Evolutionary conservation across 139 green algal genomes (phyloP), one percentile per base, ranked within the genome.

Genomic region (Chlorella sp.): DNA sequence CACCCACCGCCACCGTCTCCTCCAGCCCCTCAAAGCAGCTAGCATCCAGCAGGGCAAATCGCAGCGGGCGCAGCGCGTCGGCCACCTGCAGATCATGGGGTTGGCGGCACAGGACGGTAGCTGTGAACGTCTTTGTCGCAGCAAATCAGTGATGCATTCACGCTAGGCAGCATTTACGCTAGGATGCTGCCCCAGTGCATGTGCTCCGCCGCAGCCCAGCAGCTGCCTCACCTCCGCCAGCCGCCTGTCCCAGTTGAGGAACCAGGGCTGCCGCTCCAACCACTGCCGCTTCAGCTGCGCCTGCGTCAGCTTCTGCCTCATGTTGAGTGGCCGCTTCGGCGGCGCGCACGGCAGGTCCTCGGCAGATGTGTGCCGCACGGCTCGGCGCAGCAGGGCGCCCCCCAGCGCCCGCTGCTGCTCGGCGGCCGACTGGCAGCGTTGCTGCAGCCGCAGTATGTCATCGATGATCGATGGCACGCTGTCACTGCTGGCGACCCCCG

Each of bases 361-460:
- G 3, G n/a, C 43, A 75, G 79, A 84, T 3, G 72, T 58, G 36
- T 34, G 38, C 36, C 76, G 72, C 73, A 87, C 83, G 1, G 48
- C 51, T 11, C 36, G 36, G 13, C 36, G 22, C 44, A 87, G 69
- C 51, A 87, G 83, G 17, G 17, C 26, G 16, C 56, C 58, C 0
- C 11, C 46, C 1, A 17, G 9, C 38, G 22, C 54, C 28, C 75
- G 54, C 69, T 87, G 72, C 72, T 83, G 83, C 16, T 32, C 13
- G 8, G 36, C 16, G 3, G 41, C 24, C 1, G 51, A 38, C 28
- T 72, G 24, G 48, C 83, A 87, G 34, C 73, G 64, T 24, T 36
- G 75, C 76, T 87, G 83, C 83, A 87, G 64, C 44, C 40, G 36
- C 19, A 87, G 76, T 41, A 87, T 17, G 56, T 87, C 83, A 16